Percentiles rank a stretch among this genome's conserved stretches.
These are phyloP conservation scores for Fragosphaeria purpurea DNA, from an alignment of 2,329 filamentous ascomycete genomes.

Conservation along the genomic window DNA sequence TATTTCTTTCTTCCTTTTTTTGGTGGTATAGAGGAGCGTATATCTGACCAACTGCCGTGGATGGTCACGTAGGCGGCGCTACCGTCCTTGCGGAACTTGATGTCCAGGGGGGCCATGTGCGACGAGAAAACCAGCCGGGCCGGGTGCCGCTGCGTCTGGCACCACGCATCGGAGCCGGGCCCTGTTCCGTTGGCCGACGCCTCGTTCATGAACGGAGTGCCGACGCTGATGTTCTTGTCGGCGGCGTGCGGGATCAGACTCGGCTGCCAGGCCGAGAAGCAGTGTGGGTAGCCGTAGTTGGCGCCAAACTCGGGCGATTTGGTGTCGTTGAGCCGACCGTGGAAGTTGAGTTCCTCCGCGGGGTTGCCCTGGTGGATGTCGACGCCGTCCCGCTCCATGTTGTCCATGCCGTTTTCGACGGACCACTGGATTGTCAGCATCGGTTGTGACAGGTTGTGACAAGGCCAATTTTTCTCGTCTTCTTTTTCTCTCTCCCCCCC, in stretches of 20 bases:
- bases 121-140: conserved; percentile 40
- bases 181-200: conserved; percentile 19
- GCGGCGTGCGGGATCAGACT: conserved; percentile 24
- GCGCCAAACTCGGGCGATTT: conserved; percentile 19
- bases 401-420: conserved; percentile 63
- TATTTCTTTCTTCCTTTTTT: no score
- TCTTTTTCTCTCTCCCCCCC: no score
- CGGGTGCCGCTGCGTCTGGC: conserved; percentile 3
- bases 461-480: no score
- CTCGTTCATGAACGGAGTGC: conserved; percentile 24
- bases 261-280: conserved; percentile 48
- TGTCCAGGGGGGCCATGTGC: conserved; percentile 55
- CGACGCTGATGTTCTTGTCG: conserved; percentile 17
- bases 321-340: conserved; percentile 50
- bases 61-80: conserved; percentile 51
- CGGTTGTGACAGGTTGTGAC: not conserved
- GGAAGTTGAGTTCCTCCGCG: conserved; percentile 64
- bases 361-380: conserved; percentile 61
- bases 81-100: conserved; percentile 47
- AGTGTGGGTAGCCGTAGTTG: conserved; percentile 56
- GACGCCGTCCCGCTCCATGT: conserved; percentile 45
- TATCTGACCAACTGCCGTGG: conserved; percentile 45
- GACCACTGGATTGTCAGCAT: conserved; percentile 28
- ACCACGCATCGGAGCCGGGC: conserved; percentile 19
- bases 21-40: not conserved